Evolutionary conservation across 257 asterid species (phyloP), one percentile per base, ranked within the genome.

Genomic region (Solanum ahanhuiri): DNA sequence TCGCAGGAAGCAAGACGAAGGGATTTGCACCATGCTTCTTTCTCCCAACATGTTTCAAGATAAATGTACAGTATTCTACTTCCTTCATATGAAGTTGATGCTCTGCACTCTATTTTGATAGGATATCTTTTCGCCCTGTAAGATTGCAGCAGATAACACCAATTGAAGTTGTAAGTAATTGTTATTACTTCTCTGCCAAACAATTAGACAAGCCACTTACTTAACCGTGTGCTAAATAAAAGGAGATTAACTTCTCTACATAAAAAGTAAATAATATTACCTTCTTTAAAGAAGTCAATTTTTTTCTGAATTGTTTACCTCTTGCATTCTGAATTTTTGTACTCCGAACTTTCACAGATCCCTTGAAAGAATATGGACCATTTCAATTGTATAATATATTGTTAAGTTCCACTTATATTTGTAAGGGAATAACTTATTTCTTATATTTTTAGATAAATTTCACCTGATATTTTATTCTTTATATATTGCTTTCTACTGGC

Each of bases 11-110:
- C 98, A 89, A 93, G 91, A 82, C 98, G 98, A 83, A 96, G 98
- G 86, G 94, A 96, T 94, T 93, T 96, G 88, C 99, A 96, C 99
- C 99, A 96, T 85, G 98, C 92, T 90, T 96, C 99, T 87, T 96
- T 96, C 89, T 96, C 98, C 98, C 96, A 95, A 85, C 98, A 93
- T 87, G 99, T 96, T 86, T 96, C 98, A 12, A 92, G 92, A 90
- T 93, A 96, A 85, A 96, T 85, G 92, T 93, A 94, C 79, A 96
- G 39, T 75, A 81, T 85, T 90, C 91, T 93, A 88, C 91, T 89
- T 90, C 98, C 98, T 88, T 91, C 90, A 90, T 94, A 95, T 90
- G 94, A 83, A 28, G 87, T 86, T 81, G 94, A 91, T 41, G 86
- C 90, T 91, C 93, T 93, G 90, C 94, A 93, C 91, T 96, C 98